Evolutionary conservation across 2,329 filamentous ascomycete genomes (phyloP), one percentile per base, ranked within the genome.

Genomic region (Paracoccidioides lutzii): DNA sequence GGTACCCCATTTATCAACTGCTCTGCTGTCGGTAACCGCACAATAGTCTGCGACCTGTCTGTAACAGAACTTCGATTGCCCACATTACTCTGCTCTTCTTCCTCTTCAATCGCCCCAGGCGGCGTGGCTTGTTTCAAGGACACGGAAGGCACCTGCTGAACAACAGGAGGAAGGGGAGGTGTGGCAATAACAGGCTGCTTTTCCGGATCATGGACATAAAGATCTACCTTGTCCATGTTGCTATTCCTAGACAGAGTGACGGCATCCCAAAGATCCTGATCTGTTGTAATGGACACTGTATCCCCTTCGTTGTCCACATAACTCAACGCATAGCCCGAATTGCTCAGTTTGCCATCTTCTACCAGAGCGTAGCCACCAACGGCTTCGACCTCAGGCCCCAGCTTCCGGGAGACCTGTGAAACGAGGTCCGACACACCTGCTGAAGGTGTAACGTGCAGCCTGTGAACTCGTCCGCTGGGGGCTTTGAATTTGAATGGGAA

Each of bases 401-500:
- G 82, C 76, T 98, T 98, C 55, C 83, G 79, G 5, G 83, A 82
- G 5, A 98, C 89, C 57, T 81, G 83, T 32, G 78, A 71, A 33
- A 97, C 83, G 57, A 98, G 83, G 44, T 88, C 82, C 22, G 81
- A 81, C 59, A 98, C 82, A 44, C 93, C 93, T 55, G 88, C 82
- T 28, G 86, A 82, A 9, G 90, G 85, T 54, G 83, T 77, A 33
- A 96, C 84, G 66, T 97, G 93, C 52, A 98, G 75, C 55, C 93
- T 84, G 72, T 98, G 93, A 15, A 97, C 90, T 53, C 93, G 88
- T 48, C 91, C 93, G 63, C 88, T 90, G 1, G 93, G 93, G 1
- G 93, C 90, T 77, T 97, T 97, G 81, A 98, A 98, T 72, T 98
- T 98, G 83, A 98, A 98, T 2, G 91, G 83, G 73, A 97, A 98